phyloP scores from a whole-genome alignment of 1,284 basidiomycete species.

The Quambalaria eucalypti region DNA sequence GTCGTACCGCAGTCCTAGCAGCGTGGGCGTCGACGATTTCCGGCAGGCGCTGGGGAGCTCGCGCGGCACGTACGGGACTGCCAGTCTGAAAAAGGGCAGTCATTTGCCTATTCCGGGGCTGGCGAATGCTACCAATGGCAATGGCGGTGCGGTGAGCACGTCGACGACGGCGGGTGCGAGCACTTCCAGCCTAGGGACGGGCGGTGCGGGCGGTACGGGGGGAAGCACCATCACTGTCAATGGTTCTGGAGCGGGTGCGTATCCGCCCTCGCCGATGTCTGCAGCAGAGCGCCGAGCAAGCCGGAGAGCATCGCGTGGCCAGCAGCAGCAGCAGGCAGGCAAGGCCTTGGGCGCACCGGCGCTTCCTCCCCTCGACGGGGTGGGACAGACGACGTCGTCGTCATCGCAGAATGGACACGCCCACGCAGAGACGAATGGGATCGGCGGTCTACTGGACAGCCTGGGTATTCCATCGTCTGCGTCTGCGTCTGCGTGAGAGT shows the following conservation, averaged over 20 bases:
- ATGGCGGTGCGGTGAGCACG: not conserved
- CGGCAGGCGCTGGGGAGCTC: constrained; percentile 16
- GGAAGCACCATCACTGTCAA: not conserved
- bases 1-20: too few relatives aligned
- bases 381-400: too few relatives aligned
- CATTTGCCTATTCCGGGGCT: not conserved
- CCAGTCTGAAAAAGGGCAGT: not conserved
- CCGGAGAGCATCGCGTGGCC: constrained; percentile 1
- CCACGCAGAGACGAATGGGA: not conserved
- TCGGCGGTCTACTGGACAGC: constrained; percentile 5
- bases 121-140: too few relatives aligned
- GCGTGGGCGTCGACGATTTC: constrained; percentile 24
- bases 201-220: too few relatives aligned
- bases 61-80: constrained; percentile 12
- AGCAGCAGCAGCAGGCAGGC: not conserved
- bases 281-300: constrained; percentile 4
- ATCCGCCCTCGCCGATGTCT: not conserved
- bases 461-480: not conserved
- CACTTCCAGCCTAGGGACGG: not conserved
- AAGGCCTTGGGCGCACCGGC: too few relatives aligned
- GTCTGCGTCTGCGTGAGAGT: too few relatives aligned
- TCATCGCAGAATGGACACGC: not conserved
- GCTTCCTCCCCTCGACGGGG: too few relatives aligned
- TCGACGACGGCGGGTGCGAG: not conserved
- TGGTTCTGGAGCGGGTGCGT: not conserved